Evolutionary conservation across 2,329 filamentous ascomycete species (phyloP).

Genomic region (Phoma sp.): DNA sequence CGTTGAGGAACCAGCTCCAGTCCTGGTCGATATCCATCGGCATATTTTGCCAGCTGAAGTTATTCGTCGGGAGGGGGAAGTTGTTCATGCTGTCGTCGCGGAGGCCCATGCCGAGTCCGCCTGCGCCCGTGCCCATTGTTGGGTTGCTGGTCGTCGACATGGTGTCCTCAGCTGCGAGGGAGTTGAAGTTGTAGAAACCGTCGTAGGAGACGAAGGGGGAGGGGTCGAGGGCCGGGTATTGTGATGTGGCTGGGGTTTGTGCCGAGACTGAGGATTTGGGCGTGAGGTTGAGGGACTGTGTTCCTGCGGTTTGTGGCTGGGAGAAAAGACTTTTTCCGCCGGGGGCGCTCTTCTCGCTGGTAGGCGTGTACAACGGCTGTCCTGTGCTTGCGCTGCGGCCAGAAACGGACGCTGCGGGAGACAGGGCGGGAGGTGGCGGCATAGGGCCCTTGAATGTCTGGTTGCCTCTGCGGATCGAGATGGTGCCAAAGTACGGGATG

Average conservation of each 20-base stretch:
- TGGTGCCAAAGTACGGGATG: constrained; percentile 54
- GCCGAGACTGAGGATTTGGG: constrained; percentile 23
- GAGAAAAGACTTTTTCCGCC: neutral
- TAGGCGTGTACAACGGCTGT: constrained; percentile 5
- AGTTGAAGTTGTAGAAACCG: constrained; percentile 50
- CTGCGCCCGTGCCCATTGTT: neutral
- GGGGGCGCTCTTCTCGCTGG: constrained; percentile 6
- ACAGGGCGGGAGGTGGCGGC: neutral
- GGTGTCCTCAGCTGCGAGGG: constrained; percentile 25
- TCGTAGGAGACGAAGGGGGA: constrained; percentile 48
- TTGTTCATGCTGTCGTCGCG: constrained; percentile 43
- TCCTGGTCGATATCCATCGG: constrained; percentile 53
- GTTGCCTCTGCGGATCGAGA: constrained; percentile 45
- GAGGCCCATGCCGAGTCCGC: constrained; percentile 20
- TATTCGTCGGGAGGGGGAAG: constrained; percentile 45
- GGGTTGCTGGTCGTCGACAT: neutral
- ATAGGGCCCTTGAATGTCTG: constrained; percentile 2
- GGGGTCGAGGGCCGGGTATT: constrained; percentile 21
- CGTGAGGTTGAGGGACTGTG: neutral
- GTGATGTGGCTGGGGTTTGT: constrained; percentile 17
- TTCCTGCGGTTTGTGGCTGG: neutral
- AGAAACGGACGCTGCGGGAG: neutral
- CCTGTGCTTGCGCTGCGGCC: neutral
- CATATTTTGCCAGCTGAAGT: constrained; percentile 50
- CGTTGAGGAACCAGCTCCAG: constrained; percentile 52